These are phyloP conservation scores for Hanseniaspora occidentalis DNA, from an alignment of 805 yeast species.

Conservation along the genomic window DNA sequence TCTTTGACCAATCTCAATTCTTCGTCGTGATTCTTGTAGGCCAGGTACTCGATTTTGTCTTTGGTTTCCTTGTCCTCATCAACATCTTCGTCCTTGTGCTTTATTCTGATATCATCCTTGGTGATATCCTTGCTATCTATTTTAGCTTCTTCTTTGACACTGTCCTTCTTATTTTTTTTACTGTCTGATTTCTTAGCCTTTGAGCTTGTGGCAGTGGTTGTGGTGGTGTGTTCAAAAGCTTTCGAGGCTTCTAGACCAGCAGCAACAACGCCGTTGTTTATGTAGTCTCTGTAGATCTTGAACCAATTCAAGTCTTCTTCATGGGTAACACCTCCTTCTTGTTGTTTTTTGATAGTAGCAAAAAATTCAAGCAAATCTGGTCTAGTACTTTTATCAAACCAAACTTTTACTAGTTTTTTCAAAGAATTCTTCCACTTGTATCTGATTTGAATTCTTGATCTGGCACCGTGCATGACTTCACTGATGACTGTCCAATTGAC, in stretches of 20 bases:
- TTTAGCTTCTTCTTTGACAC: conserved; percentile 29
- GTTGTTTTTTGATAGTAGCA: not conserved
- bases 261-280: no score
- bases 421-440: conserved; percentile 86
- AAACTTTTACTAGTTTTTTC: conserved; percentile 26
- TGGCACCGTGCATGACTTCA: conserved; percentile 76
- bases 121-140: conserved; percentile 48
- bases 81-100: conserved; percentile 1
- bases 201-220: conserved; percentile 31
- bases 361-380: not conserved
- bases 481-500: conserved; percentile 89
- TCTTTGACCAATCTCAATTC: not conserved
- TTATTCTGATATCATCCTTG: conserved; percentile 1
- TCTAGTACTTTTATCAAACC: not conserved
- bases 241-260: no score
- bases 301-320: conserved; percentile 7
- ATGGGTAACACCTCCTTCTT: conserved; percentile 1
- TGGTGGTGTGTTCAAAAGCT: no score
- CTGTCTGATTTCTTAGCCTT: conserved; percentile 41
- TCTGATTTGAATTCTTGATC: conserved; percentile 89
- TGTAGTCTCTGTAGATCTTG: not conserved
- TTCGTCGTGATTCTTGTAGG: not conserved
- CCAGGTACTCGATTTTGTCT: not conserved
- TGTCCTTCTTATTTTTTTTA: conserved; percentile 32
- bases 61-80: not conserved